Evolutionary conservation across 306 rosid genomes (phyloP), one percentile per base, ranked within the genome.

Genomic region (Acacia melanoxylon): DNA sequence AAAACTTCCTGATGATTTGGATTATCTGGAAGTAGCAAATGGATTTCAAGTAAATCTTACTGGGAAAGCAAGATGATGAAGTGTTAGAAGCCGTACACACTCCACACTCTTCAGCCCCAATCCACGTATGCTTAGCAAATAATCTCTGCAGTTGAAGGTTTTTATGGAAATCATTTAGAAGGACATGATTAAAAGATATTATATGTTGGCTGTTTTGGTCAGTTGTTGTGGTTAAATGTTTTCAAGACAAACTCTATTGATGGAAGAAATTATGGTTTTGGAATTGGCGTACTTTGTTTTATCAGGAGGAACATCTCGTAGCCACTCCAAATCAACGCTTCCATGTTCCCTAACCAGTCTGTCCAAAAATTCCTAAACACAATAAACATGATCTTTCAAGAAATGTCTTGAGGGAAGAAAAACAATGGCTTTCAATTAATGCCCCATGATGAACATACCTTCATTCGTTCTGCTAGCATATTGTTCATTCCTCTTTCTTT

Each of bases 61-160:
- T 8, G 99, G 99, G 91, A 95, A 95, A 82, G 99, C 99, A 76
- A 93, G 91, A 82, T 95, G 89, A 79, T 90, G 99, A 79, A 95
- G 99, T 54, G 99, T 95, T 52, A 95, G 77, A 69, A 95, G 98
- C 74, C 99, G 89, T 72, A 95, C 92, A 59, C 99, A 95, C 89
- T 95, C 99, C 78, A 95, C 99, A 51, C 99, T 95, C 85, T 95
- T 95, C 82, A 95, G 81, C 78, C 99, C 99, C 67, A 95, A 70
- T 74, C 99, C 99, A 83, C 91, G 87, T 10, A 95, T 84, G 86
- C 98, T 93, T 75, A 93, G 86, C 70, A 95, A 86, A 87, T 89
- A 95, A 73, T 95, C 96, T 86, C 97, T 95, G 89, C 88, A 82
- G 56, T 81, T 82, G 80, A 58, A 45, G 67, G 42, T 31, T 76